A percentile compares a stretch with the other conserved stretches of the same genome.
phyloP scores from a whole-genome alignment of 345 rosid species.

The Durio zibethinus region DNA sequence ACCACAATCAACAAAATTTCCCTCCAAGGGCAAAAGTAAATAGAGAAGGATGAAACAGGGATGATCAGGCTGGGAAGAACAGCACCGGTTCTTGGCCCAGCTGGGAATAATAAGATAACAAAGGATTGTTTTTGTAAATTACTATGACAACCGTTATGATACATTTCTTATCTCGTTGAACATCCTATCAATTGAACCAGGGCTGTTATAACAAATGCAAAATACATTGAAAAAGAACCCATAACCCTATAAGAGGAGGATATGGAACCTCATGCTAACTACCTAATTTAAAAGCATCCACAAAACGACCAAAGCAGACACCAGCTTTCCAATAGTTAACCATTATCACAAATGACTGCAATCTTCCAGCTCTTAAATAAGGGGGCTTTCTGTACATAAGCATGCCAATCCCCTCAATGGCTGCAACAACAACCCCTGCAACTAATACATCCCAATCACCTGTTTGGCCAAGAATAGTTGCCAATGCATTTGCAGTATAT shows the following conservation, averaged over 20 bases:
- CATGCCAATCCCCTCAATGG: constrained; percentile 94
- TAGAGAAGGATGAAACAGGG: background rate
- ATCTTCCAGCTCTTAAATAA: constrained; percentile 44
- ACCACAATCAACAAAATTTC: background rate
- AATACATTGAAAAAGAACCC: background rate
- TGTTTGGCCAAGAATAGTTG: constrained; percentile 96
- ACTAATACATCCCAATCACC: constrained; percentile 98
- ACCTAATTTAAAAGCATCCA: constrained; percentile 95
- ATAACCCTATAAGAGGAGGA: background rate
- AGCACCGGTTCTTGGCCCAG: background rate
- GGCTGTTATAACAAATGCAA: background rate
- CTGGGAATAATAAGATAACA: background rate
- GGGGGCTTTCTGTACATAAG: constrained; percentile 70
- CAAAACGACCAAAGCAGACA: constrained; percentile 90
- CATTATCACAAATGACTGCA: constrained; percentile 71
- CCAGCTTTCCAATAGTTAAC: constrained; percentile 98
- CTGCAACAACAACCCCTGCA: constrained; percentile 90
- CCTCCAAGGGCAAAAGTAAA: background rate
- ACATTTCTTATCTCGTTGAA: constrained; percentile 1
- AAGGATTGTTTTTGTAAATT: background rate
- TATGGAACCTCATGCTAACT: constrained; percentile 36
- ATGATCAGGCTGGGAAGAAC: background rate
- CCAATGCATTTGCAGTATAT: constrained; percentile 94
- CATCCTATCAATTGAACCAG: background rate
- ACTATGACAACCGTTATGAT: background rate